Conservation (phyloP, 805 yeast species). For the Zygoascus ofunaensis region DNA sequence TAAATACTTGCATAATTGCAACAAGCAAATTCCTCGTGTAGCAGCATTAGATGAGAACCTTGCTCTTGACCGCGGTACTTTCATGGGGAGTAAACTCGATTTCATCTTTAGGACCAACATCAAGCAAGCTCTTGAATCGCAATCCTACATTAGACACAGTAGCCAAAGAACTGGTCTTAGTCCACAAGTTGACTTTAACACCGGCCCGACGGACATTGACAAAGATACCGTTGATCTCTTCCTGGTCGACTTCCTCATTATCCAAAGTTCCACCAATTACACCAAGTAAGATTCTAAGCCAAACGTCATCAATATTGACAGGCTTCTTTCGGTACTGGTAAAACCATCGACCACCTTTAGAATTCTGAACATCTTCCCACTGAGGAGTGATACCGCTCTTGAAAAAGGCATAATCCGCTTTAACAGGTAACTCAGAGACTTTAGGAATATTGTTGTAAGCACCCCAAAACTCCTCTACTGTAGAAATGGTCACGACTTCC, state of each 20-base stretch:
- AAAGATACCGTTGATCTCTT: slow-evolving; percentile 91
- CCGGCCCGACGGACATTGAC: slow-evolving; percentile 77
- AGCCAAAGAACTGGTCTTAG: slow-evolving; percentile 61
- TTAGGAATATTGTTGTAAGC: slow-evolving; percentile 87
- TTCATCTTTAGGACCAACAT: slow-evolving; percentile 61
- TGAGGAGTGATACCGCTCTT: slow-evolving; percentile 92
- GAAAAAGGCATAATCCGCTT: slow-evolving; percentile 91
- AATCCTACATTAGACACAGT: slow-evolving; percentile 67
- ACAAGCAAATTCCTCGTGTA: background rate
- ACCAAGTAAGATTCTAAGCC: slow-evolving; percentile 66
- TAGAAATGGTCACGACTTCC: slow-evolving; percentile 81
- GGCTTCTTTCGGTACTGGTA: slow-evolving; percentile 35
- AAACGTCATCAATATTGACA: slow-evolving; percentile 70
- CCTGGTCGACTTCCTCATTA: slow-evolving; percentile 64
- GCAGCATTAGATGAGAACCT: slow-evolving; percentile 15
- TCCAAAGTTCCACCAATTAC: slow-evolving; percentile 95
- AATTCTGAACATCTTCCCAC: slow-evolving; percentile 90
- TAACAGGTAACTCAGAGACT: slow-evolving; percentile 81
- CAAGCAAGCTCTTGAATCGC: slow-evolving; percentile 77
- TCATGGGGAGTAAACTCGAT: slow-evolving; percentile 74
- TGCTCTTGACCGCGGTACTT: slow-evolving; percentile 23
- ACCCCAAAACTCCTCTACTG: slow-evolving; percentile 99
- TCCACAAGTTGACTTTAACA: slow-evolving; percentile 87
- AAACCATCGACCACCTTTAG: slow-evolving; percentile 92
- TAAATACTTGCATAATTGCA: background rate